Evolutionary conservation across 129 eudicot genomes (phyloP), one percentile per base, ranked within the genome.

Genomic region (Lactuca sativa): DNA sequence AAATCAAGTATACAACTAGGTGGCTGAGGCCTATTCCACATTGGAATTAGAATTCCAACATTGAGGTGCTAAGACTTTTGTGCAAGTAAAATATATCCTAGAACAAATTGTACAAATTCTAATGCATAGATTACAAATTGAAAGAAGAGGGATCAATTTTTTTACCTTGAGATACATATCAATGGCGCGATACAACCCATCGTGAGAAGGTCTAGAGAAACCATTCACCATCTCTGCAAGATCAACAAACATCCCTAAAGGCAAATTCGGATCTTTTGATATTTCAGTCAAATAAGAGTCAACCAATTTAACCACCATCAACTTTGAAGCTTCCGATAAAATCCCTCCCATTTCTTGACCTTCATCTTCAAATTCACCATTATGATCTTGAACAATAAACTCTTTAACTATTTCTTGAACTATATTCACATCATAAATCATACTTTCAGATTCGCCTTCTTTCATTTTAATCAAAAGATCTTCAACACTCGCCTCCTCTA

Each of bases 251-350:
- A 64, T 57, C 38, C 82, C 77, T 17, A 88, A 59, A 5, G 95
- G 86, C 25, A 93, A 76, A 85, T 78, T 90, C 9, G 92, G 90
- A 74, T 90, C 99, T 67, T 82, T 93, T n/a, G 99, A 85, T 59
- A 93, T 84, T 80, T 93, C 97, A 4, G 86, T 76, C 36, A 93
- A 88, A 77, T 90, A 93, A 11, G 77, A 82, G 51, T 93, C 99
- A 41, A 90, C 82, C 58, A 93, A 74, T 77, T 93, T 93, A 21
- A 80, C 95, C 75, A 93, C 99, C 89, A 93, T 89, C 40, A 93
- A 78, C 82, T 89, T 89, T 9, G 99, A 87, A 74, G 97, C 99
- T 80, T 90, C 97, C 14, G 97, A 84, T 65, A 90, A 87, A 66
- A 93, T 90, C 62, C 97, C 88, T 0, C 83, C 79, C 18, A 75